Evolutionary conservation across 305 asterid species (phyloP).

Genomic region (Rubia tinctorum): DNA sequence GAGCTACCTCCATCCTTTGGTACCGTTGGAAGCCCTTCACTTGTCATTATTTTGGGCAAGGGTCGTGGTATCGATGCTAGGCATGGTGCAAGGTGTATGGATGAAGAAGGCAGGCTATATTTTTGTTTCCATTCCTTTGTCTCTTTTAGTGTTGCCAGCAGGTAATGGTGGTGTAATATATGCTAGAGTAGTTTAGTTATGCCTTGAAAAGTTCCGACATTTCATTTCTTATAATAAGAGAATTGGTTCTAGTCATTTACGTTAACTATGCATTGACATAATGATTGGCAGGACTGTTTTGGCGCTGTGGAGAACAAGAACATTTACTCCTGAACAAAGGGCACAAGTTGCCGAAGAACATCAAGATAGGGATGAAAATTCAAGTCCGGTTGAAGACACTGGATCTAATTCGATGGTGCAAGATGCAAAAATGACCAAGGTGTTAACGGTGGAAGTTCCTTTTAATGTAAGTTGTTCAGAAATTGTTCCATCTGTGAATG

Average conservation of each 20-base stretch:
- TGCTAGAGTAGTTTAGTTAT: neutral
- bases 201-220: neutral
- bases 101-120: conserved; percentile 81
- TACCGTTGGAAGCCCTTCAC: conserved; percentile 93
- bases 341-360: conserved; percentile 78
- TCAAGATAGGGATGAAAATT: conserved; percentile 45
- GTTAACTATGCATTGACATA: neutral
- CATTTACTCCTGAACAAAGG: conserved; percentile 92
- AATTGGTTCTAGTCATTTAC: neutral
- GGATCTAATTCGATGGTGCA: conserved; percentile 48
- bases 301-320: conserved; percentile 93
- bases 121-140: conserved; percentile 93
- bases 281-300: conserved; percentile 56
- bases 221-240: neutral
- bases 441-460: conserved; percentile 58
- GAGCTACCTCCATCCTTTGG: conserved; percentile 86
- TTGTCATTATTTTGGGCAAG: conserved; percentile 68
- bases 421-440: conserved; percentile 60
- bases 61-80: conserved; percentile 89
- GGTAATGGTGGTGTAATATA: conserved; percentile 35
- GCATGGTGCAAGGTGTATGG: conserved; percentile 95
- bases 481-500: neutral
- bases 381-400: conserved; percentile 39
- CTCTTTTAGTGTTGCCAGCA: conserved; percentile 83
- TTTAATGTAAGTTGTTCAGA: conserved; percentile 44